These are phyloP conservation scores for Volvox carteri DNA, from an alignment of 163 green algal species.

Conservation along the genomic window DNA sequence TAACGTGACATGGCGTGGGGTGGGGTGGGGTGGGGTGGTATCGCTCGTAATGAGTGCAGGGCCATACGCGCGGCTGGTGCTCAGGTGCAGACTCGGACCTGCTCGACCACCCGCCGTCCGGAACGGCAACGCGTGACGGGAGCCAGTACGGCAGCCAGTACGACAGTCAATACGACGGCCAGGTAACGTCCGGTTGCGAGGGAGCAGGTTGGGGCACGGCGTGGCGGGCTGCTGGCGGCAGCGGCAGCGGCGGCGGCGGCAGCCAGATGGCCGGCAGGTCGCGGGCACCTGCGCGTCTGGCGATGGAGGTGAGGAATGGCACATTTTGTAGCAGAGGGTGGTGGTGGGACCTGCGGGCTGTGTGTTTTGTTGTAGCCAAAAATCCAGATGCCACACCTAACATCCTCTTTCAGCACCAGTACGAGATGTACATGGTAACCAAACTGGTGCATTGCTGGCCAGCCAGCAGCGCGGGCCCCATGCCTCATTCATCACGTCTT, in stretches of 20 bases:
- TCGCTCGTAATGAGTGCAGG: no score
- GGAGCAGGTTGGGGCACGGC: not conserved
- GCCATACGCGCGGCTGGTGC: not conserved
- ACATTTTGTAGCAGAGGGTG: no score
- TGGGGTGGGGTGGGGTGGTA: no score
- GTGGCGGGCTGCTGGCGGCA: not conserved
- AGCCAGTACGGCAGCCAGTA: conserved; percentile 10
- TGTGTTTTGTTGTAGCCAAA: no score
- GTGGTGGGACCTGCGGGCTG: no score
- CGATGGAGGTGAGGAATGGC: conserved; percentile 32
- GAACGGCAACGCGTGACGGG: not conserved
- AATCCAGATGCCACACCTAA: no score
- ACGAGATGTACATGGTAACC: no score
- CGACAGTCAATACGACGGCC: conserved; percentile 36
- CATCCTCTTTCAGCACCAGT: no score
- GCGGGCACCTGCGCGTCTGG: not conserved
- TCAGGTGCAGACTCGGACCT: not conserved
- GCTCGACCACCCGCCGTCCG: not conserved
- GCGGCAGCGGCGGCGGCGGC: not conserved
- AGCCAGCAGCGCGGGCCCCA: no score
- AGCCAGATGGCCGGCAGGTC: not conserved
- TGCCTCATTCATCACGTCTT: no score
- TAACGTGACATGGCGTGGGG: no score
- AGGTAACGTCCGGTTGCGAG: not conserved
- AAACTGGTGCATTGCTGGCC: no score